Conservation (phyloP, 202 grass and related monocot species). For the Zizania palustris region DNA sequence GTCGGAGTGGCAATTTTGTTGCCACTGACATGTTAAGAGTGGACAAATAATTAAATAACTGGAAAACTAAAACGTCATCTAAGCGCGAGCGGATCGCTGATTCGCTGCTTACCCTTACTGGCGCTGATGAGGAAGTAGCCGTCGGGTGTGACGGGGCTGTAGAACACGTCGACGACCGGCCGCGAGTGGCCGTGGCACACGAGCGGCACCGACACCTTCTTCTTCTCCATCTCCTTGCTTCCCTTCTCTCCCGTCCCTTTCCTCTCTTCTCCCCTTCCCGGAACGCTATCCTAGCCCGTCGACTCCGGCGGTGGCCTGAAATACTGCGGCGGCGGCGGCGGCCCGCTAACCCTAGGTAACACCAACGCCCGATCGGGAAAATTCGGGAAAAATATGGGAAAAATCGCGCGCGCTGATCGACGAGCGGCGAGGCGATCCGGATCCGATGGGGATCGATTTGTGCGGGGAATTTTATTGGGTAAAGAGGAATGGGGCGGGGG, state of each 20-base stretch:
- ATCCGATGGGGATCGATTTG: constrained; percentile 50
- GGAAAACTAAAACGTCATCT: neutral
- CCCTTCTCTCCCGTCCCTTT: neutral
- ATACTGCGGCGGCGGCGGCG: constrained; percentile 26
- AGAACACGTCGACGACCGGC: constrained; percentile 96
- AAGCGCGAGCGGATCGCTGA: neutral
- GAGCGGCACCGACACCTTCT: constrained; percentile 76
- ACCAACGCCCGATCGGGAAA: constrained; percentile 21
- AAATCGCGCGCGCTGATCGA: constrained; percentile 30
- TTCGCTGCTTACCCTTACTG: constrained; percentile 81
- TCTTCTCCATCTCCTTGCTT: constrained; percentile 79
- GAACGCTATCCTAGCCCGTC: neutral
- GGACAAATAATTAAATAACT: too few species aligned
- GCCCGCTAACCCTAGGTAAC: constrained; percentile 50
- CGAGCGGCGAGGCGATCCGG: constrained; percentile 25
- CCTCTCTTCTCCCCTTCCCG: neutral
- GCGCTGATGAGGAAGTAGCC: constrained; percentile 97
- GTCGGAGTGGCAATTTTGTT: too few species aligned
- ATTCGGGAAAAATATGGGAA: neutral
- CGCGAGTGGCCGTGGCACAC: constrained; percentile 98
- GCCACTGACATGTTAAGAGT: too few species aligned
- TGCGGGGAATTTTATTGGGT: constrained; percentile 46
- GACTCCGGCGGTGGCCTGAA: constrained; percentile 13
- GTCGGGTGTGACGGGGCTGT: constrained; percentile 73
- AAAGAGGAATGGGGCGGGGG: constrained; percentile 4